A percentile compares a stretch with the other conserved stretches of the same genome.
phyloP scores from a whole-genome alignment of 164 flowering plant species.

The Piper betle region DNA sequence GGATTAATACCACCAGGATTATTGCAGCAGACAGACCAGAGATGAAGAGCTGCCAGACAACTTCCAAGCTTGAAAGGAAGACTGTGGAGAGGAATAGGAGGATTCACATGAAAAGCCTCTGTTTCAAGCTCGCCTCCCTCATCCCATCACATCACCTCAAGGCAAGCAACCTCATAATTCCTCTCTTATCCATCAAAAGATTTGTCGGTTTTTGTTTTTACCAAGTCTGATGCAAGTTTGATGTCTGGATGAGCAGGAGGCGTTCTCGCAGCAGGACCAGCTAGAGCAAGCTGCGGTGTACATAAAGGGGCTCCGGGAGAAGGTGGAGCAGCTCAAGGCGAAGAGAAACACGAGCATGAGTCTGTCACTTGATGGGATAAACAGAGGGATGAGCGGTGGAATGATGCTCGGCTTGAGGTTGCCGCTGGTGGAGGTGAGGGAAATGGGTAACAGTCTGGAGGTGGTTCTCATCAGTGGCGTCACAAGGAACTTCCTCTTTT shows the following conservation, averaged over 20 bases:
- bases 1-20: too few relatives aligned
- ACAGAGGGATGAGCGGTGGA: constrained; percentile 1
- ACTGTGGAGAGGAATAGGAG: constrained; percentile 36
- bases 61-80: constrained; percentile 28
- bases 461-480: constrained; percentile 34
- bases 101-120: constrained; percentile 33
- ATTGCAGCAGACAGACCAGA: too few relatives aligned
- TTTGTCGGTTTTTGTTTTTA: background rate
- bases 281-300: constrained; percentile 25
- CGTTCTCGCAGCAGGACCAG: constrained; percentile 24
- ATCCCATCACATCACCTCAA: constrained; percentile 24
- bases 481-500: constrained; percentile 26
- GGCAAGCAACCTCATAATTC: constrained; percentile 12
- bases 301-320: constrained; percentile 21
- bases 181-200: background rate
- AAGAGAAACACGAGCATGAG: constrained; percentile 17
- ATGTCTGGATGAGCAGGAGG: too few relatives aligned
- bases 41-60: constrained; percentile 8
- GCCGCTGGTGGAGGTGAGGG: constrained; percentile 39
- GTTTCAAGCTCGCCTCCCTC: constrained; percentile 32
- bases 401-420: constrained; percentile 3
- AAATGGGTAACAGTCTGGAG: constrained; percentile 27
- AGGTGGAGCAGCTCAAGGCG: constrained; percentile 20
- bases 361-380: background rate
- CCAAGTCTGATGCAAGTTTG: too few relatives aligned